Evolutionary conservation across 2,329 filamentous ascomycete genomes (phyloP).

Genomic region (Xylariaceae sp.): DNA sequence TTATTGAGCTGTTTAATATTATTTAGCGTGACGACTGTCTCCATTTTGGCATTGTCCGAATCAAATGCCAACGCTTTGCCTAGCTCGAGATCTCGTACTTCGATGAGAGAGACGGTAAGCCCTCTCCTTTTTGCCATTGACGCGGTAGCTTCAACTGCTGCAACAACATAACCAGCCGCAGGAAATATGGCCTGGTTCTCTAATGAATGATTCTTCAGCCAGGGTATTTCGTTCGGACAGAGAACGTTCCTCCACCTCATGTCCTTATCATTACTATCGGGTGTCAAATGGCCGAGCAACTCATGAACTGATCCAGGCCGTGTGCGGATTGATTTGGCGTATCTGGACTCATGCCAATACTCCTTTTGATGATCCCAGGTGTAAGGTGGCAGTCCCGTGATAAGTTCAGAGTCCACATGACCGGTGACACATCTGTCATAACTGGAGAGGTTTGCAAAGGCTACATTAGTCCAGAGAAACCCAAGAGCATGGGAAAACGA

Average conservation of each 20-base stretch:
- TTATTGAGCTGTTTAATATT: background rate
- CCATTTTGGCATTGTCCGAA: conserved; percentile 4
- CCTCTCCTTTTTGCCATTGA: background rate
- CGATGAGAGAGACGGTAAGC: background rate
- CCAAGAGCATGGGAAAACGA: conserved; percentile 2
- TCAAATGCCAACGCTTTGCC: conserved; percentile 17
- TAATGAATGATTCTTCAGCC: conserved; percentile 23
- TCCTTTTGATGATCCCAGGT: conserved; percentile 24
- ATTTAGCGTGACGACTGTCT: conserved; percentile 13
- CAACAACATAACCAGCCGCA: conserved; percentile 20
- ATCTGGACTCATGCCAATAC: conserved; percentile 28
- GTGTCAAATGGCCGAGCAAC: conserved; percentile 19
- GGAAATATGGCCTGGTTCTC: conserved; percentile 25
- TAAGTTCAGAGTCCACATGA: background rate
- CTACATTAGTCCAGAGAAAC: background rate
- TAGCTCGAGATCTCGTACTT: conserved; percentile 17
- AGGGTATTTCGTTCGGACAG: conserved; percentile 12
- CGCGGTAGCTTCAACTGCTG: conserved; percentile 9
- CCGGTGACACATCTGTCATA: background rate
- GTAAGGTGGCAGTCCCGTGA: conserved; percentile 24
- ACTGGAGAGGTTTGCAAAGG: background rate
- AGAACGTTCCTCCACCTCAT: conserved; percentile 26
- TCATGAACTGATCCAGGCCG: background rate
- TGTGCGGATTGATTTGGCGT: conserved; percentile 2
- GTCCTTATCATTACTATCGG: conserved; percentile 12